Evolutionary conservation across 176 grass and related monocot genomes (phyloP).

Genomic region (Cenchrus americanus): DNA sequence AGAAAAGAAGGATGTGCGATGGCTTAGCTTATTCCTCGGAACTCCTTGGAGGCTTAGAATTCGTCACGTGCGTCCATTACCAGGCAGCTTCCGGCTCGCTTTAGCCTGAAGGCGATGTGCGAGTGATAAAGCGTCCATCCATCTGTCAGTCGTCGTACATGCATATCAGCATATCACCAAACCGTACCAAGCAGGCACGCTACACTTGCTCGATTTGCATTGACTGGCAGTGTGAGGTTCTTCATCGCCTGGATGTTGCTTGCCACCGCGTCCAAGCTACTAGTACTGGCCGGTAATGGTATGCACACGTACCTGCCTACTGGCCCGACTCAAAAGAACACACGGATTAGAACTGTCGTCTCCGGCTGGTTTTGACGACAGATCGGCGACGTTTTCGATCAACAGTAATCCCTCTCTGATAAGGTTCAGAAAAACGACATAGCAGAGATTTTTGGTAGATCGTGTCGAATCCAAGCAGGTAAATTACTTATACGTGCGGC

Average conservation of each 20-base stretch:
- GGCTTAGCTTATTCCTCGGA: neutral
- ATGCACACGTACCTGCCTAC: too few species aligned
- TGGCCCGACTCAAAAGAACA: too few species aligned
- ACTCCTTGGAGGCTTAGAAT: neutral
- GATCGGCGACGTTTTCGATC: too few species aligned
- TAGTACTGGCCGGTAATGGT: too few species aligned
- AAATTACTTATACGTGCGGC: too few species aligned
- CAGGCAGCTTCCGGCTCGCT: neutral
- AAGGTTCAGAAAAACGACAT: too few species aligned
- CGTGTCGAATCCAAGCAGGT: too few species aligned
- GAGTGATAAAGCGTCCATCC: neutral
- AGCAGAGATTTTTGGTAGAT: too few species aligned
- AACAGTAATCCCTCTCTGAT: too few species aligned
- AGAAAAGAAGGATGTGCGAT: neutral
- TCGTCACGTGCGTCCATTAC: conserved; percentile 13
- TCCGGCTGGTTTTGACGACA: too few species aligned
- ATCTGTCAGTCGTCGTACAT: neutral
- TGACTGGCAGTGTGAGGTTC: neutral
- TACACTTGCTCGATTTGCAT: neutral
- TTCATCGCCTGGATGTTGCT: neutral
- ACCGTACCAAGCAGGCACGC: conserved; percentile 14
- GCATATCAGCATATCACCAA: neutral
- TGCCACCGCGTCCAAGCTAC: neutral
- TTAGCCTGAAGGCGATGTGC: conserved; percentile 8
- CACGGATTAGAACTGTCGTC: too few species aligned